Conservation (phyloP, 805 yeast species). For the Myxozyma lipomycoides region DNA sequence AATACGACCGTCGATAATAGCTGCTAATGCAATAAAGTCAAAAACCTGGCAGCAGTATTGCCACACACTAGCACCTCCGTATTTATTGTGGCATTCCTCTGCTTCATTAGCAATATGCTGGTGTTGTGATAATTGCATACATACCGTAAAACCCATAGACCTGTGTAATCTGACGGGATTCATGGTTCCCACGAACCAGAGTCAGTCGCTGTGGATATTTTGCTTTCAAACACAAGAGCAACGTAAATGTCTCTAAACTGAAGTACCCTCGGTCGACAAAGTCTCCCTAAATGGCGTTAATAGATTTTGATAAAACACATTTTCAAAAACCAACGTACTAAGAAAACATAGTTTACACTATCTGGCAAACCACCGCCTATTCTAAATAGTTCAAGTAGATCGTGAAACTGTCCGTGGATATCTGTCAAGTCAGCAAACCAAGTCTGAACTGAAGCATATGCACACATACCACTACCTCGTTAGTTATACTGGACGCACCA, state of each 20-base stretch:
- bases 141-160: slow-evolving; percentile 97
- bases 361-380: slow-evolving; percentile 91
- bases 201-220: slow-evolving; percentile 82
- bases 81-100: slow-evolving; percentile 84
- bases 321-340: slow-evolving; percentile 35
- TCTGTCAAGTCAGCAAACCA: slow-evolving; percentile 41
- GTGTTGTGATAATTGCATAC: slow-evolving; percentile 42
- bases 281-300: slow-evolving; percentile 53
- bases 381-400: slow-evolving; percentile 80
- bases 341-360: slow-evolving; percentile 73
- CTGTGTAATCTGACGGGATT: slow-evolving; percentile 95
- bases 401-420: slow-evolving; percentile 97
- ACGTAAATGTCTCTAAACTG: slow-evolving; percentile 87
- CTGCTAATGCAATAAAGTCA: slow-evolving; percentile 89
- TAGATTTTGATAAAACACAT: background rate
- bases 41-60: slow-evolving; percentile 91
- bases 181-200: slow-evolving; percentile 95
- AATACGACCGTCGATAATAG: slow-evolving; percentile 90
- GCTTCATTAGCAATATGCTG: slow-evolving; percentile 66
- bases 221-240: slow-evolving; percentile 89
- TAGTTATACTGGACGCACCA: background rate
- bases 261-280: slow-evolving; percentile 98
- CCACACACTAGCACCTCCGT: slow-evolving; percentile 93
- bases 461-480: background rate
- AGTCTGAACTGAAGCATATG: background rate